Evolutionary conservation across 2,329 filamentous ascomycete species (phyloP), one percentile per base, ranked within the genome.

Genomic region (Catunica adiposa): DNA sequence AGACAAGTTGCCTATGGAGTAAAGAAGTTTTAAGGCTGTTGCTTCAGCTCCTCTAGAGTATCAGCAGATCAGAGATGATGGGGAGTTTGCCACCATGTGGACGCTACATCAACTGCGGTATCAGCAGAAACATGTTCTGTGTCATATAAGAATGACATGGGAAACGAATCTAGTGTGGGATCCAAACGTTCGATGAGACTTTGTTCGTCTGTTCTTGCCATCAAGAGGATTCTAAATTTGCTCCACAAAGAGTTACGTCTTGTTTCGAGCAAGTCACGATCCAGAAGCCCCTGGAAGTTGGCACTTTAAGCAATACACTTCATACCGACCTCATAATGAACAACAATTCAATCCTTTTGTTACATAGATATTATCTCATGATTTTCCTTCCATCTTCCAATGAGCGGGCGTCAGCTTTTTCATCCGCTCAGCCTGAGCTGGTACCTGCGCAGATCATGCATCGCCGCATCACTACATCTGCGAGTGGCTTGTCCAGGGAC

Each of bases 361-460:
- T n/a, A n/a, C n/a, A n/a, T n/a, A n/a, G n/a, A n/a, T n/a, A n/a
- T n/a, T n/a, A n/a, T n/a, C n/a, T n/a, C n/a, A n/a, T n/a, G n/a
- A n/a, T n/a, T n/a, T n/a, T n/a, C n/a, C n/a, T n/a, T n/a, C n/a
- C n/a, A n/a, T n/a, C n/a, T n/a, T n/a, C n/a, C n/a, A n/a, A n/a
- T n/a, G n/a, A n/a, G n/a, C n/a, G n/a, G n/a, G n/a, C n/a, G n/a
- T n/a, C n/a, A n/a, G n/a, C n/a, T n/a, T n/a, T n/a, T n/a, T n/a
- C 34, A 38, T n/a, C 34, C 9, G 9, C 3, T 2, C 25, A 51
- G 25, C 29, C 22, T 51, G 20, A 31, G 3, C n/a, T 51, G 48
- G 48, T 51, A 51, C 48, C 48, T 51, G 48, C 48, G 48, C 48
- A 15, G 4, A 51, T 51, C 48, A 31, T 51, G 48, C 48, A 51